Evolutionary conservation across 495 filamentous ascomycete species (phyloP), one percentile per base, ranked within the genome.

Genomic region (Podospora sp.): DNA sequence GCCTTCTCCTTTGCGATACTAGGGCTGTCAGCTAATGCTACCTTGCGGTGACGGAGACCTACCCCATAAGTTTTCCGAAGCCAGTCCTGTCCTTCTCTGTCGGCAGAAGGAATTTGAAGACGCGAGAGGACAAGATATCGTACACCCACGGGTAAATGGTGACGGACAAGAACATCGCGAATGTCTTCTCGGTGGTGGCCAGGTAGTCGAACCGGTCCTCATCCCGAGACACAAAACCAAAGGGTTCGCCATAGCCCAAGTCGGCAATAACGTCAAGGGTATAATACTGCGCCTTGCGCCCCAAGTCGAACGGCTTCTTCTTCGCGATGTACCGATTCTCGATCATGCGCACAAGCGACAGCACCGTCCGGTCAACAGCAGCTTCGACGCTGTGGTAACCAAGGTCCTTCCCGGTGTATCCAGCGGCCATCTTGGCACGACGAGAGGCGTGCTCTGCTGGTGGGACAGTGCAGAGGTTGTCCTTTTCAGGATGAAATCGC

Each of bases 251-350:
- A 33, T 76, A 72, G 11, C 71, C 70, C 27, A 75, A 56, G 76
- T 51, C 6, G 76, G 52, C 52, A 2, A 22, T 55, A 26, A 55
- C 6, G 14, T 55, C 52, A 2, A 55, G 52, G 3, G 52, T 68
- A 56, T 79, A 72, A 50, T 69, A 78, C 24, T 72, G 72, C 6
- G 70, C 70, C 40, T 67, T 75, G 18, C 67, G 72, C 1, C 72
- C 77, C 26, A 85, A 74, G 65, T 84, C 80, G 25, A 85, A 66
- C 7, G 50, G 18, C 46, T 61, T 61, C 46, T 66, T 53, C 7
- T 66, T 24, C 16, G 46, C n/a, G 11, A 66, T 62, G 58, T 66
- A 66, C 1, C 46, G 35, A 1, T 25, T 22, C 2, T 66, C 25
- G 20, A 66, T 20, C 14, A 66, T 25, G 7, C 29, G 20, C 11